phyloP scores from a whole-genome alignment of 2,329 filamentous ascomycete genomes.

The Pseudogymnoascus sp. region DNA sequence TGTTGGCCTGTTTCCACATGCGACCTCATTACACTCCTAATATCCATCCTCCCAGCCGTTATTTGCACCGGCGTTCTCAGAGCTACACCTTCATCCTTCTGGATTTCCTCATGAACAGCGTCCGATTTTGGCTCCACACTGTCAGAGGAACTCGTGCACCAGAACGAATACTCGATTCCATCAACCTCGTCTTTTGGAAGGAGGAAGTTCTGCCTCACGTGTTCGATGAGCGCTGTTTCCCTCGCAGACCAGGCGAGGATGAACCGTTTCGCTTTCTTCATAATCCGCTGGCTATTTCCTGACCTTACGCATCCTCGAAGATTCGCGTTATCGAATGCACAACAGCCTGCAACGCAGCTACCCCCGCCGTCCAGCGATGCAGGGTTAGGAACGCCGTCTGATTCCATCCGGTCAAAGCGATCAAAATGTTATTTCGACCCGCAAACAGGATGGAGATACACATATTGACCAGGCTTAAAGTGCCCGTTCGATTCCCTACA shows the following conservation, averaged over 20 bases:
- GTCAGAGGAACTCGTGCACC: conserved; percentile 12
- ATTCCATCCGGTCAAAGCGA: conserved; percentile 15
- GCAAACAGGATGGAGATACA: conserved; percentile 18
- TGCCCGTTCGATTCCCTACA: conserved; percentile 16
- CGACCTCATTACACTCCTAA: conserved; percentile 17
- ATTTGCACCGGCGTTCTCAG: conserved; percentile 2
- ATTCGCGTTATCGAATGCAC: conserved; percentile 35
- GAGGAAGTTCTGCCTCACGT: conserved; percentile 20
- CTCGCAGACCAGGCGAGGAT: conserved; percentile 24
- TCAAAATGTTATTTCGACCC: conserved; percentile 17
- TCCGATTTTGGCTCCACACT: background rate
- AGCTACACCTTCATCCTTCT: background rate
- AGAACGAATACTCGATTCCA: conserved; percentile 12
- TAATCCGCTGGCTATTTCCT: conserved; percentile 10
- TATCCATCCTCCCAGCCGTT: conserved; percentile 18
- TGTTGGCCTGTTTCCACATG: conserved; percentile 5
- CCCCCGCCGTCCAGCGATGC: conserved; percentile 42
- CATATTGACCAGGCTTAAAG: conserved; percentile 15
- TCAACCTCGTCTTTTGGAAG: conserved; percentile 14
- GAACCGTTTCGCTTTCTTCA: conserved; percentile 19
- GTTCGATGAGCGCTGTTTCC: conserved; percentile 20
- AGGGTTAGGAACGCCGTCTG: background rate
- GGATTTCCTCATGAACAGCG: background rate
- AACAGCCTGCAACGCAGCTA: conserved; percentile 38
- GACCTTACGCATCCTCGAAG: background rate